Conservation (phyloP, 176 grass and related monocot species). For the Ampelocalamus luodianensis region DNA sequence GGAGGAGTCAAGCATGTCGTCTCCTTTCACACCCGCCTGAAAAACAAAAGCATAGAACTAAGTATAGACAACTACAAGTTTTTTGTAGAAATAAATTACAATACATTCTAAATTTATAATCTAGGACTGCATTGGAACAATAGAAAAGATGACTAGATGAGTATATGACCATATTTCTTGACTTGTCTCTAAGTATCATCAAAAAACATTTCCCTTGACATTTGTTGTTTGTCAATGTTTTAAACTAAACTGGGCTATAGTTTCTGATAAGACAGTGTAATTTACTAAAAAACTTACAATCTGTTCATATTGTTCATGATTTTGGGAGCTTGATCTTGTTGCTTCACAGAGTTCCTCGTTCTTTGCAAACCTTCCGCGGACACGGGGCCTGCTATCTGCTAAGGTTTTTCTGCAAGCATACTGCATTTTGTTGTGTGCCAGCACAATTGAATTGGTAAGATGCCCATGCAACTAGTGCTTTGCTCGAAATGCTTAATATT, state of each 20-base stretch:
- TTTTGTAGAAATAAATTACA: not conserved
- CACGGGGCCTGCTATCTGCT: constrained; percentile 90
- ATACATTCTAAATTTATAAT: not conserved
- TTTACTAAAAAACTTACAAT: constrained; percentile 58
- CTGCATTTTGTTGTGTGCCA: constrained; percentile 58
- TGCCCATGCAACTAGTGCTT: constrained; percentile 24
- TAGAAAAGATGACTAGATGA: constrained; percentile 12
- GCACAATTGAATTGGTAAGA: constrained; percentile 32
- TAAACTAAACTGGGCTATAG: constrained; percentile 12
- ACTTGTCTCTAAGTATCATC: not conserved
- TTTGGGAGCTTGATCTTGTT: constrained; percentile 52
- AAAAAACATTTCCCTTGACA: constrained; percentile 8
- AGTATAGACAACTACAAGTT: not conserved
- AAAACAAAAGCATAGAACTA: constrained; percentile 29
- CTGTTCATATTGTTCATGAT: constrained; percentile 66
- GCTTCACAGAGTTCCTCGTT: constrained; percentile 80
- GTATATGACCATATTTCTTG: constrained; percentile 30
- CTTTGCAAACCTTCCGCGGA: constrained; percentile 93
- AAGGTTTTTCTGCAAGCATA: constrained; percentile 99
- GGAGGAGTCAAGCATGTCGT: constrained; percentile 65
- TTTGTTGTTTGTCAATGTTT: constrained; percentile 10
- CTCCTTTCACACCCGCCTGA: constrained; percentile 69
- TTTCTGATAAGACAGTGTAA: constrained; percentile 21
- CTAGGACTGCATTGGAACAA: constrained; percentile 11
- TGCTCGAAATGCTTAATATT: constrained; percentile 41